Percentiles rank a stretch among this genome's conserved stretches.
Conservation (phyloP, 208 protist species). For the Leishmania turanica region DNA sequence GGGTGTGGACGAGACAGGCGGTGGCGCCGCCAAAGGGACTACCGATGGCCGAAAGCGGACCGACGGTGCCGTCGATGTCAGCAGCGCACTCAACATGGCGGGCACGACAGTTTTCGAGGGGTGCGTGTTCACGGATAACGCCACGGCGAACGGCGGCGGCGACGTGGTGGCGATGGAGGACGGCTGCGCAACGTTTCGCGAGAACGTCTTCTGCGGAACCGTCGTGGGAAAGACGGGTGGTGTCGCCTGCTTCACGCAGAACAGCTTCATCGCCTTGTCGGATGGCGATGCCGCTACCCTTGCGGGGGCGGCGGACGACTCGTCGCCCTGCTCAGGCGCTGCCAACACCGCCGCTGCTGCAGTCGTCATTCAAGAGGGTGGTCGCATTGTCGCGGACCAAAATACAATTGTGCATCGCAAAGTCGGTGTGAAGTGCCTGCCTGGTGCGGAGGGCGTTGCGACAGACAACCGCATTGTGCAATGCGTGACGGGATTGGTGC, state of each 20-base stretch:
- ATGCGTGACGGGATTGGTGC: slow-evolving; percentile 40
- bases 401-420: slow-evolving; percentile 59
- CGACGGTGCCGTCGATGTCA: background rate
- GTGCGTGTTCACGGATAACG: slow-evolving; percentile 71
- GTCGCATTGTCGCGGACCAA: slow-evolving; percentile 35
- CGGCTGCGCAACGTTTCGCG: slow-evolving; percentile 58
- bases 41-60: background rate
- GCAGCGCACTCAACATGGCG: background rate
- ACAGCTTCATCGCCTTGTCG: slow-evolving; percentile 42
- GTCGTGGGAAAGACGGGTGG: slow-evolving; percentile 60
- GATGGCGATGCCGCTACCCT: background rate
- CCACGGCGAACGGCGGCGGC: slow-evolving; percentile 35
- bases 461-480: slow-evolving; percentile 52
- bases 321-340: background rate
- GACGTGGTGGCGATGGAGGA: slow-evolving; percentile 64
- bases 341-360: slow-evolving; percentile 12
- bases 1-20: background rate
- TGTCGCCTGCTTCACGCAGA: slow-evolving; percentile 49
- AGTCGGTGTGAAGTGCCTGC: slow-evolving; percentile 45
- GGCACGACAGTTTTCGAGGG: slow-evolving; percentile 46
- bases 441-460: slow-evolving; percentile 48
- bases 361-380: slow-evolving; percentile 53
- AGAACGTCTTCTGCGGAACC: slow-evolving; percentile 73
- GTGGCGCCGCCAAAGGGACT: background rate
- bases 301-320: slow-evolving; percentile 5